phyloP scores from a whole-genome alignment of 306 rosid species.

The Cajanus cajan region DNA sequence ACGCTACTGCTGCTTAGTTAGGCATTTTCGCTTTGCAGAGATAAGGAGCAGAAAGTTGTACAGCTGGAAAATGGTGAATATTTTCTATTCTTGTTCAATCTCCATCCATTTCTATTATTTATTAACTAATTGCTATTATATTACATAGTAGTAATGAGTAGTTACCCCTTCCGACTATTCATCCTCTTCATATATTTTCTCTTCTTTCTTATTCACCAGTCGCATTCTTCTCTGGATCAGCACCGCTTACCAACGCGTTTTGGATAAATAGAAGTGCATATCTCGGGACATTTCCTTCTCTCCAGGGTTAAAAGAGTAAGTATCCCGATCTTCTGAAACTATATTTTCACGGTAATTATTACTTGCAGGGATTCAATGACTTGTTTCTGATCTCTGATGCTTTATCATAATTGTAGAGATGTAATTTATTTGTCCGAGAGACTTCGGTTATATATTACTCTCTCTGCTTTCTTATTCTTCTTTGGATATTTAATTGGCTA shows the following conservation, averaged over 20 bases:
- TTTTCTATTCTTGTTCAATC: background rate
- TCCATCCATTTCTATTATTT: background rate
- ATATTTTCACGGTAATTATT: background rate
- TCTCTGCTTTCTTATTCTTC: background rate
- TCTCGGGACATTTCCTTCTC: background rate
- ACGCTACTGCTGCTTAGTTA: conserved; percentile 48
- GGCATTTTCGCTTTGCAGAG: conserved; percentile 65
- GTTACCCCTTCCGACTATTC: background rate
- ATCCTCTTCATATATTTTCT: background rate
- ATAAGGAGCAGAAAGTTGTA: conserved; percentile 41
- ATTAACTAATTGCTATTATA: background rate
- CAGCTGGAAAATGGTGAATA: conserved; percentile 42
- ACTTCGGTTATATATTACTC: background rate
- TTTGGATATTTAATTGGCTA: conserved; percentile 6
- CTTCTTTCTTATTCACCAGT: conserved; percentile 35
- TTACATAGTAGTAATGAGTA: background rate
- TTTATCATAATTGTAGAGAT: background rate
- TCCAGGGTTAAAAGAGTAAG: conserved; percentile 3
- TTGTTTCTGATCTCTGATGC: conserved; percentile 8
- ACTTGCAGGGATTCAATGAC: background rate
- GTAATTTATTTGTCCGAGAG: background rate
- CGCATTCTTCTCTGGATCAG: conserved; percentile 27
- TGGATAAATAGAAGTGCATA: background rate
- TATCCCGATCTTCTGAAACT: background rate
- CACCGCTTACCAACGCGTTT: conserved; percentile 30